These are phyloP conservation scores for Penicillium odoratum DNA, from an alignment of 495 filamentous ascomycete genomes.

Conservation along the genomic window DNA sequence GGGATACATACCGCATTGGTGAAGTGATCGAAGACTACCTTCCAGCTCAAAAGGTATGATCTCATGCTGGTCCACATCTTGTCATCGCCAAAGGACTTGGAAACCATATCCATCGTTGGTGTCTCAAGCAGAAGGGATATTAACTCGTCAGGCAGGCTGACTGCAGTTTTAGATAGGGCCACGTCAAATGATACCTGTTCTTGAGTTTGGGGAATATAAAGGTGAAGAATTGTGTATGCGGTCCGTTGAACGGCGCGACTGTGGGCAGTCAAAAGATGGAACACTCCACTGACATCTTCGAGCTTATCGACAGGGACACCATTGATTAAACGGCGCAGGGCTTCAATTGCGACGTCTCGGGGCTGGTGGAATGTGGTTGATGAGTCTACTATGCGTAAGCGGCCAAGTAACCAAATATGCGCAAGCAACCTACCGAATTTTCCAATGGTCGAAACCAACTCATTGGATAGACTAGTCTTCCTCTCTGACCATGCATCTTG, in stretches of 20 bases:
- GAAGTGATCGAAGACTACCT: constrained; percentile 87
- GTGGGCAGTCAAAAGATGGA: constrained; percentile 70
- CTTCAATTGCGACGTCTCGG: constrained; percentile 67
- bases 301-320: constrained; percentile 57
- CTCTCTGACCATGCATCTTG: constrained; percentile 66
- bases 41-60: constrained; percentile 89
- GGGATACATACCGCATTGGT: constrained; percentile 57
- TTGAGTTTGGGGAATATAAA: constrained; percentile 70
- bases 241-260: constrained; percentile 74
- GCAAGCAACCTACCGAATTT: constrained; percentile 39
- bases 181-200: constrained; percentile 82
- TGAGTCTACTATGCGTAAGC: constrained; percentile 36
- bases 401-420: background rate
- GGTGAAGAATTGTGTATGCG: constrained; percentile 79
- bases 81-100: constrained; percentile 40
- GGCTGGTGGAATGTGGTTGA: constrained; percentile 59
- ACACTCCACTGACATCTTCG: constrained; percentile 60
- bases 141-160: constrained; percentile 67
- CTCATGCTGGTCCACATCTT: constrained; percentile 49
- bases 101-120: constrained; percentile 50
- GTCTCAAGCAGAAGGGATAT: constrained; percentile 62
- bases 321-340: constrained; percentile 63
- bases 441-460: constrained; percentile 54
- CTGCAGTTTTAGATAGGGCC: constrained; percentile 69
- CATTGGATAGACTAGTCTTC: constrained; percentile 47